Evolutionary conservation across 2,329 filamentous ascomycete species (phyloP).

Genomic region (Zymoseptoria crescenta): DNA sequence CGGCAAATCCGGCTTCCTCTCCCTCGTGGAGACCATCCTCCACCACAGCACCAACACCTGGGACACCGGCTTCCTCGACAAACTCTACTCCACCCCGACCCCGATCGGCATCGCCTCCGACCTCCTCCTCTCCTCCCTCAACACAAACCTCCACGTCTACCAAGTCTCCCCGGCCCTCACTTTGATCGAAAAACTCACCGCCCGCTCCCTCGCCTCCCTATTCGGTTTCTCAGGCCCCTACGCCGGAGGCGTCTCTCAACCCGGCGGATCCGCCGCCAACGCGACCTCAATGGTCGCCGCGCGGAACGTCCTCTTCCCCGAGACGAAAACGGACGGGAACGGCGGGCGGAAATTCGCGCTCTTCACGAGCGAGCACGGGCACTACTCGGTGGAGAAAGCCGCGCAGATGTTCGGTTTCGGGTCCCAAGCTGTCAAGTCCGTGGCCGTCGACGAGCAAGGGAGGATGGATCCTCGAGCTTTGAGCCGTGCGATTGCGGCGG

Average conservation of each 20-base stretch:
- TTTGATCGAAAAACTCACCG: slow-evolving; percentile 77
- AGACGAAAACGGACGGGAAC: slow-evolving; percentile 68
- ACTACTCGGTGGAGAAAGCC: slow-evolving; percentile 92
- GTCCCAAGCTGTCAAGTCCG: slow-evolving; percentile 59
- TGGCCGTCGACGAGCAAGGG: slow-evolving; percentile 66
- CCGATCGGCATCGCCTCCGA: slow-evolving; percentile 80
- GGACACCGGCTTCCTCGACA: slow-evolving; percentile 94
- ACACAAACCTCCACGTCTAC: slow-evolving; percentile 94
- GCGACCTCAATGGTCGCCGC: slow-evolving; percentile 78
- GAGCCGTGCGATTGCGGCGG: slow-evolving; percentile 52
- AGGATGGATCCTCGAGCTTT: slow-evolving; percentile 63
- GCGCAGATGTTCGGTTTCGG: slow-evolving; percentile 87
- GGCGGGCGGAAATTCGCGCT: slow-evolving; percentile 60
- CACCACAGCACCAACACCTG: slow-evolving; percentile 95
- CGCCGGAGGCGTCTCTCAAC: slow-evolving; percentile 64
- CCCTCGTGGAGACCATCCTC: slow-evolving; percentile 59
- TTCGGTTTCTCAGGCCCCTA: slow-evolving; percentile 67
- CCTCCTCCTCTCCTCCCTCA: slow-evolving; percentile 73
- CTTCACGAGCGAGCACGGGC: slow-evolving; percentile 83
- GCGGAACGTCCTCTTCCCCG: slow-evolving; percentile 74
- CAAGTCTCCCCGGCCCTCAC: slow-evolving; percentile 85
- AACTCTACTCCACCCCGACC: slow-evolving; percentile 86
- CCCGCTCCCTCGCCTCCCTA: slow-evolving; percentile 61
- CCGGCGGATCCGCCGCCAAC: slow-evolving; percentile 80
- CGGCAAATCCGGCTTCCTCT: slow-evolving; percentile 38